Evolutionary conservation across 2,329 filamentous ascomycete genomes (phyloP).

Genomic region (Stagonosporopsis vannaccii): DNA sequence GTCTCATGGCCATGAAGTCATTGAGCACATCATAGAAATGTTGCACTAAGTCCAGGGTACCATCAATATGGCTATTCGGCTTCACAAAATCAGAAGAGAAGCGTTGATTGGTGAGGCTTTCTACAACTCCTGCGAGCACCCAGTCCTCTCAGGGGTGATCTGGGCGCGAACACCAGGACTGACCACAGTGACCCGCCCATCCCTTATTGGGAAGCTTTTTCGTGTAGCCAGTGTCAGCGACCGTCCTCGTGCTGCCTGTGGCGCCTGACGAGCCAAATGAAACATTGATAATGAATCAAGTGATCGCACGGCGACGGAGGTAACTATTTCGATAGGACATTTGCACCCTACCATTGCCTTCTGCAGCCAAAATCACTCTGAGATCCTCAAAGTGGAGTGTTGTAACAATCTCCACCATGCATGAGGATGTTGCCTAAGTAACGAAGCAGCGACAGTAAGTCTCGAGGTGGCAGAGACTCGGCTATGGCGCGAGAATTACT

Average conservation of each 20-base stretch:
- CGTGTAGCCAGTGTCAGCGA: constrained; percentile 31
- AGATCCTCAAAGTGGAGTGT: constrained; percentile 13
- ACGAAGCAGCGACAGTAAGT: constrained; percentile 27
- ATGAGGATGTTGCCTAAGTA: constrained; percentile 33
- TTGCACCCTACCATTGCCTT: constrained; percentile 11
- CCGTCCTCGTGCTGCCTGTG: neutral
- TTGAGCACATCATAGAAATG: constrained; percentile 21
- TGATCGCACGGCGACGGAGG: constrained; percentile 31
- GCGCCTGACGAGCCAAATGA: constrained; percentile 19
- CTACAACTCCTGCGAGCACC: constrained; percentile 24
- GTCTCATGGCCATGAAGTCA: constrained; percentile 12
- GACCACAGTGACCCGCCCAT: neutral
- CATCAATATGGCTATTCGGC: constrained; percentile 11
- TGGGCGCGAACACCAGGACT: neutral
- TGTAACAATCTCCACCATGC: constrained; percentile 6
- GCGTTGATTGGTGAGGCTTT: constrained; percentile 1
- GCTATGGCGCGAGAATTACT: neutral
- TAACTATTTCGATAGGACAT: constrained; percentile 22
- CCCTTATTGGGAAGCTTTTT: constrained; percentile 19
- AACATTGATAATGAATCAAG: constrained; percentile 38
- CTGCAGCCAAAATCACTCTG: constrained; percentile 22
- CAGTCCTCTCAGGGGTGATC: constrained; percentile 2
- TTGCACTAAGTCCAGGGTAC: constrained; percentile 21
- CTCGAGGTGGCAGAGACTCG: neutral
- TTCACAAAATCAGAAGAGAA: constrained; percentile 11